Evolutionary conservation across 2,329 filamentous ascomycete species (phyloP).

Genomic region (Botrytis cinerea): DNA sequence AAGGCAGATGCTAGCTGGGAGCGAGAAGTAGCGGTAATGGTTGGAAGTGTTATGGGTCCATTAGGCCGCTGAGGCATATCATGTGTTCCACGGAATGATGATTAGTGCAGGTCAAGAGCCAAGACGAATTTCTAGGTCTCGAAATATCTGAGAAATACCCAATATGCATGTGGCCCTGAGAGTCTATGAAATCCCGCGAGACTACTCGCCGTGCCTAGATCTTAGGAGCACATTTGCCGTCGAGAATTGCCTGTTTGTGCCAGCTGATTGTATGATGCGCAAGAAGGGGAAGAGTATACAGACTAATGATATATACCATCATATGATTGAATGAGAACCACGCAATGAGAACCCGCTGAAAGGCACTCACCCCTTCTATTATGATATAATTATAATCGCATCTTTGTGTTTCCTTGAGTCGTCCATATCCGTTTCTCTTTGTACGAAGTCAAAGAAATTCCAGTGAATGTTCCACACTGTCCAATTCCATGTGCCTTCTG

Average conservation of each 20-base stretch:
- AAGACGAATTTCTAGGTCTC: neutral
- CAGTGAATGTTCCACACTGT: neutral
- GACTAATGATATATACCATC: slow-evolving; percentile 2
- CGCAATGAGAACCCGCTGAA: neutral
- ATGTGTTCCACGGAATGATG: neutral
- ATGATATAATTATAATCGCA: neutral
- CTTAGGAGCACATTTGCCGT: neutral
- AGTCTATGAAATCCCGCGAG: neutral
- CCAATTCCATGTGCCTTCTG: neutral
- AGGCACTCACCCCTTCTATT: neutral
- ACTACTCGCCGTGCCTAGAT: neutral
- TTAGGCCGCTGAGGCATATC: slow-evolving; percentile 38
- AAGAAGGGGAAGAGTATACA: neutral
- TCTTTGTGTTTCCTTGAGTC: neutral
- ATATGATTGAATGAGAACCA: slow-evolving; percentile 7
- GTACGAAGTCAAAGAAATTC: neutral
- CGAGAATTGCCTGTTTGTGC: neutral
- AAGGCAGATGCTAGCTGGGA: slow-evolving; percentile 68
- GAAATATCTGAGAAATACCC: neutral
- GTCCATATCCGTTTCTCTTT: neutral
- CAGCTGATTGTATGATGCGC: neutral
- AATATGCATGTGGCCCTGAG: neutral
- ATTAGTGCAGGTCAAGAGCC: neutral
- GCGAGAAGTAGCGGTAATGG: slow-evolving; percentile 92
- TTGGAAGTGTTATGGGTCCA: slow-evolving; percentile 68